Evolutionary conservation across 345 rosid species (phyloP), one percentile per base, ranked within the genome.

Genomic region (Eucalyptus pauciflora): DNA sequence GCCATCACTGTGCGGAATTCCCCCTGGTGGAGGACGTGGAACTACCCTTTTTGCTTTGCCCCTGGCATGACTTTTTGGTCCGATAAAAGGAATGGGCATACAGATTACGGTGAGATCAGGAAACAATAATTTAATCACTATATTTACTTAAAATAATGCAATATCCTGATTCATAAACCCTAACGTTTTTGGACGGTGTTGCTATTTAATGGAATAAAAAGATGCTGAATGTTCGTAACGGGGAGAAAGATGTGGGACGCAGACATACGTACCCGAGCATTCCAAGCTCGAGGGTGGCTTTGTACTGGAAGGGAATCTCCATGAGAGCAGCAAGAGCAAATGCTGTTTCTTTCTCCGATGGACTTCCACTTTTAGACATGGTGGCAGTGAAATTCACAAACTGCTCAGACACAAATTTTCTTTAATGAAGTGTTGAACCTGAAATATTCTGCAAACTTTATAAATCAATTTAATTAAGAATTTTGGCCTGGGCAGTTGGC

Each of bases 231-330:
- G 80, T 41, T 76, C 27, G 48, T 41, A 20, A 37, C 27, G 12
- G 83, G 83, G 48, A 76, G 83, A 76, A 76, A 76, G 83, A 41
- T 37, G 15, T 10, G 83, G 83, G 29, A 10, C 27, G 50, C 67
- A 85, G 45, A 85, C 88, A 52, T 64, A 24, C 17, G 69, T 93
- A 97, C 99, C 99, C 99, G 87, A 98, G 88, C 50, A 98, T 88
- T 86, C 91, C 92, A 89, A 95, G 98, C 90, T 97, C 99, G 85
- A 96, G 92, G 4, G 98, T 97, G 56, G 99, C 99, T 91, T 96
- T 97, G 90, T 98, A 97, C 91, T 98, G 99, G 88, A 95, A 89
- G 80, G 99, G 99, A 89, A 98, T 95, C 88, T 98, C 99, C 99
- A 98, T 98, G 92, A 98, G 93, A 49, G 99, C 95, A 86, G 99